phyloP scores from a whole-genome alignment of 208 protist species.

The Crithidia acanthocephali region DNA sequence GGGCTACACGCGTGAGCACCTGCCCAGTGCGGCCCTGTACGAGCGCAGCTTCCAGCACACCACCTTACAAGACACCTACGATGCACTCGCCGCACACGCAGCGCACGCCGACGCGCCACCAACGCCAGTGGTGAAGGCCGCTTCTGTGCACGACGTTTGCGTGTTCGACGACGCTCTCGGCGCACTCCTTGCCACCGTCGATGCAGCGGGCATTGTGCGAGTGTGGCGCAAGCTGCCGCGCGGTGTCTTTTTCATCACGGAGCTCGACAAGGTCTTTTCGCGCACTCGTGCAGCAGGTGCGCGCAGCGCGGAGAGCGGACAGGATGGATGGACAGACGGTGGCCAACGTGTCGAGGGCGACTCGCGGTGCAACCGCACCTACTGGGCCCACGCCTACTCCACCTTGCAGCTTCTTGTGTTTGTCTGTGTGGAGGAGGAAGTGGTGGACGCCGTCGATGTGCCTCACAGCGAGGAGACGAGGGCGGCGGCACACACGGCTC shows the following conservation, averaged over 20 bases:
- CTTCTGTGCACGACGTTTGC: slow-evolving; percentile 47
- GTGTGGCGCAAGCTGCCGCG: slow-evolving; percentile 78
- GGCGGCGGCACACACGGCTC: not conserved
- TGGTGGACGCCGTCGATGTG: not conserved
- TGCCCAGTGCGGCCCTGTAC: slow-evolving; percentile 53
- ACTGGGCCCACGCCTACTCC: slow-evolving; percentile 33
- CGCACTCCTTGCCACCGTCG: slow-evolving; percentile 55
- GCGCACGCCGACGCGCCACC: not conserved
- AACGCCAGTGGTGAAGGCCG: not conserved
- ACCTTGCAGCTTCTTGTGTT: slow-evolving; percentile 41
- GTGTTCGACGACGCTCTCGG: slow-evolving; percentile 57
- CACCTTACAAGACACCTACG: slow-evolving; percentile 31
- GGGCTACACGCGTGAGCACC: slow-evolving; percentile 29
- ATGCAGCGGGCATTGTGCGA: slow-evolving; percentile 52
- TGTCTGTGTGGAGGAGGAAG: slow-evolving; percentile 39
- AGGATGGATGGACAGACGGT: not conserved
- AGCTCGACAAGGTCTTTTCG: slow-evolving; percentile 52
- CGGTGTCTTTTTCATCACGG: slow-evolving; percentile 62
- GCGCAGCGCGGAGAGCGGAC: not conserved
- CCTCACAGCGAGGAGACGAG: not conserved
- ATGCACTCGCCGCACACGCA: slow-evolving; percentile 3
- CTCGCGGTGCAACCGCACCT: slow-evolving; percentile 2
- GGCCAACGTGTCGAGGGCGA: too few species aligned
- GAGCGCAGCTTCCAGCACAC: slow-evolving; percentile 74
- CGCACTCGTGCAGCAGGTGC: not conserved